Conservation (phyloP, 177 flowering plant species). For the Tripterygium wilfordii region DNA sequence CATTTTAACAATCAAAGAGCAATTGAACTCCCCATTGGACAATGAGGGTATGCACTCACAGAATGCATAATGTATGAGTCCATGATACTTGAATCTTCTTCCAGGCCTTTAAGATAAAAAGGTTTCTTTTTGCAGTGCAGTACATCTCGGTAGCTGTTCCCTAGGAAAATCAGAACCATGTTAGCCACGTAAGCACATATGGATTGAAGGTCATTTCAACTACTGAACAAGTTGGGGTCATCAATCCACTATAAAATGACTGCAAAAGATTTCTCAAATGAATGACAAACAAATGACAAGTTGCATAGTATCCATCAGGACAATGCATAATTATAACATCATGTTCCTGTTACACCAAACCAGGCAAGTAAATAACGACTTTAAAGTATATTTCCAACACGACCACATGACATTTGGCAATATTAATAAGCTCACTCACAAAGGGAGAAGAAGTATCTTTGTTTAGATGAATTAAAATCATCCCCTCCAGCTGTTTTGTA, state of each 20-base stretch:
- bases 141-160: conserved; percentile 81
- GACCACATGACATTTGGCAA: not conserved
- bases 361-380: too few relatives aligned
- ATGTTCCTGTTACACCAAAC: too few relatives aligned
- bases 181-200: not conserved
- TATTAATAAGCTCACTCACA: conserved; percentile 46
- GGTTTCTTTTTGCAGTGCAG: conserved; percentile 83
- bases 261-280: too few relatives aligned
- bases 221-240: too few relatives aligned
- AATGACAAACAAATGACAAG: too few relatives aligned
- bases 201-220: too few relatives aligned
- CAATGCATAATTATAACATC: too few relatives aligned
- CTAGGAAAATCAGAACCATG: conserved; percentile 23
- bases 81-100: conserved; percentile 74
- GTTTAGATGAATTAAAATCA: conserved; percentile 65
- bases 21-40: not conserved
- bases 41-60: conserved; percentile 37
- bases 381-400: not conserved
- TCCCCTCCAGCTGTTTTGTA: conserved; percentile 47
- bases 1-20: not conserved
- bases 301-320: too few relatives aligned
- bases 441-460: conserved; percentile 61
- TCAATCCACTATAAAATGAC: too few relatives aligned
- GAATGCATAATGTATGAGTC: conserved; percentile 87
- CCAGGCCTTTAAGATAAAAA: conserved; percentile 70